phyloP scores from a whole-genome alignment of 306 rosid species.

The Benincasa hispida region DNA sequence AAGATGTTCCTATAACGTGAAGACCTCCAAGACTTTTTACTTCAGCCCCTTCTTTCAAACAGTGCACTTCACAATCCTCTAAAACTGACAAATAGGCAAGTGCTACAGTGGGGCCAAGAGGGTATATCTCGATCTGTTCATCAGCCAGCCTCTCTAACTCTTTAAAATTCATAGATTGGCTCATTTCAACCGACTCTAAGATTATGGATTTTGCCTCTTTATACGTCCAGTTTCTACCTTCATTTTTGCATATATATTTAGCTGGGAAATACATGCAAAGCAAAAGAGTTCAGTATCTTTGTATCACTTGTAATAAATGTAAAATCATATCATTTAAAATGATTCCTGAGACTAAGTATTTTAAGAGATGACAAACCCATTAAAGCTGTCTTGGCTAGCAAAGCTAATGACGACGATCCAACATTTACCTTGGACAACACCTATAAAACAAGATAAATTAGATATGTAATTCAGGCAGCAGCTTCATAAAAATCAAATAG shows the following conservation, averaged over 20 bases:
- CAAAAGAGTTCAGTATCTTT: slow-evolving; percentile 14
- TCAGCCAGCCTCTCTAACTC: slow-evolving; percentile 67
- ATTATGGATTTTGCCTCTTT: slow-evolving; percentile 79
- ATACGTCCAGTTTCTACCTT: slow-evolving; percentile 71
- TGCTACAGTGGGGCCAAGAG: slow-evolving; percentile 91
- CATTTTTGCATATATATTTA: slow-evolving; percentile 75
- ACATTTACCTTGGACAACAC: slow-evolving; percentile 76
- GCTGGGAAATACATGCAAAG: slow-evolving; percentile 39
- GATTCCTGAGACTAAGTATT: neutral
- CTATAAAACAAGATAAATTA: slow-evolving; percentile 33
- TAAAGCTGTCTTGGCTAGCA: slow-evolving; percentile 72
- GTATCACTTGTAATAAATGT: slow-evolving; percentile 2
- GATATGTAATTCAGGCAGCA: neutral
- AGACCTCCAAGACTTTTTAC: slow-evolving; percentile 91
- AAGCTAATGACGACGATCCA: slow-evolving; percentile 78
- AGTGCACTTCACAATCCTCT: slow-evolving; percentile 76
- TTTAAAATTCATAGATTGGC: slow-evolving; percentile 49
- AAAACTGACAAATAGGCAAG: slow-evolving; percentile 67
- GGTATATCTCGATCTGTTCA: slow-evolving; percentile 71
- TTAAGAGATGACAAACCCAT: slow-evolving; percentile 57
- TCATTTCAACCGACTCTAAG: slow-evolving; percentile 72
- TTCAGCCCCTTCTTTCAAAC: slow-evolving; percentile 73
- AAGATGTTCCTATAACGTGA: slow-evolving; percentile 91
- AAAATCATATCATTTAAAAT: slow-evolving; percentile 13
- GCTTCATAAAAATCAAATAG: neutral